Evolutionary conservation across 2,329 filamentous ascomycete species (phyloP), one percentile per base, ranked within the genome.

Genomic region (Akanthomyces uredinophilus): DNA sequence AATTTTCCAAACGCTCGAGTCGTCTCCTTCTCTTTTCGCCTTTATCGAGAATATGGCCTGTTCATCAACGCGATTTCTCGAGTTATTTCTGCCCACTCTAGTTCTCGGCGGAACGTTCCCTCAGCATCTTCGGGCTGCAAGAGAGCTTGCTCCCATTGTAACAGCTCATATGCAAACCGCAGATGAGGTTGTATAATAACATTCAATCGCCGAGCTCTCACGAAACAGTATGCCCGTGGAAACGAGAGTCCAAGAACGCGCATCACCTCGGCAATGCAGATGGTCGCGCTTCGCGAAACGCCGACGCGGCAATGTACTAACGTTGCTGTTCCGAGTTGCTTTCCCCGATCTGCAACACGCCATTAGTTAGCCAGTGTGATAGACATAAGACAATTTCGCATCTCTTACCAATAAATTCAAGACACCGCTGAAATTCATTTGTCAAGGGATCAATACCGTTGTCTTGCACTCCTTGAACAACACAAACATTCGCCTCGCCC

Each of bases 241-340:
- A 98, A 94, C 0, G 92, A 95, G 66, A 97, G 78, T 24, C 86
- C 82, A 68, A 92, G 76, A 29, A 88, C 82, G 41, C 88, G 87
- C 95, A 99, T 99, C 41, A 98, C 92, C 75, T 98, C 93, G n/a
- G 95, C 95, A 70, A 99, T 99, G 73, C 95, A 98, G 65, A 99
- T 97, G 1, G 94, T 99, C 14, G 95, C 95, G 65, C 92, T 96
- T 57, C 95, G 86, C 56, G 93, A 97, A 60, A 99, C 95, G 53
- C 95, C 95, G 8, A 99, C 95, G 20, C 95, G 89, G 73, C 95
- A 99, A 73, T 99, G 95, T 18, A 99, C 95, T 62, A 99, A 82
- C 0, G 95, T 98, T 27, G 94, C 92, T 5, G 86, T 91, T 35
- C 89, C 88, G 49, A 90, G 89, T 43, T 78, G 77, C 71, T 89